Base-by-base conservation (phyloP, 495 filamentous ascomycete genomes). In the Penicillium herquei region DNA sequence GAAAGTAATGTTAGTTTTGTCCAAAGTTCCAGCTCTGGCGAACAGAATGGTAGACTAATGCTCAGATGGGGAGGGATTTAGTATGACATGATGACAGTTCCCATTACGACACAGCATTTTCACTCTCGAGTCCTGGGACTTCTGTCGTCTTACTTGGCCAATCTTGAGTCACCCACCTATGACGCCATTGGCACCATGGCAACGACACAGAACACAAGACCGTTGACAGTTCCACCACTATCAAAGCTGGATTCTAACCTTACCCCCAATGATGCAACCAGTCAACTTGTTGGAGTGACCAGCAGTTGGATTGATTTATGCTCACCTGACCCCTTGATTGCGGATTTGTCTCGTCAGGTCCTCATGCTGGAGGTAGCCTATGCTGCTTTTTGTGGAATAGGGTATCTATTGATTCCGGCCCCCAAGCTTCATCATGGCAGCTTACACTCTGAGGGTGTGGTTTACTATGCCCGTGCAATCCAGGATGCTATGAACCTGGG, bases 21-120 rank as follows among this genome's bases (percentile, higher is more conserved):
- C 46, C 3, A 11, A 2, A 42, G 45, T 33, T 7, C 41, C 41
- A 16, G 21, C 33, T 47, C 18, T 39, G 12, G 31, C 32, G 31
- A 35, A 21, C 55, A 58, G 66, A 26, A 26, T 26, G 21, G 21
- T 26, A 26, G 21, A 26, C 21, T 26, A 26, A 26, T n/a, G n/a
- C 21, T 26, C 21, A 26, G 21, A 26, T 26, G 21, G 21, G 21
- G 21, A 26, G 21, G 21, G 4, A 26, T 26, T 2, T 59, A 98
- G 90, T 98, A 98, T 83, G 87, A 94, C 69, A 90, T 96, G 81
- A 81, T 96, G 63, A 96, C 93, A 0, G 86, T 84, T 0, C 88
- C 90, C 9, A 91, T 98, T 59, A 96, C 94, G 2, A 97, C 88
- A 47, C 63, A 82, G 9, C 79, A 87, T 62, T 97, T 97, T 66